A percentile compares a stretch with the other conserved stretches of the same genome.
phyloP scores from a whole-genome alignment of 2,329 filamentous ascomycete species.

The Tolypocladium tundrense region DNA sequence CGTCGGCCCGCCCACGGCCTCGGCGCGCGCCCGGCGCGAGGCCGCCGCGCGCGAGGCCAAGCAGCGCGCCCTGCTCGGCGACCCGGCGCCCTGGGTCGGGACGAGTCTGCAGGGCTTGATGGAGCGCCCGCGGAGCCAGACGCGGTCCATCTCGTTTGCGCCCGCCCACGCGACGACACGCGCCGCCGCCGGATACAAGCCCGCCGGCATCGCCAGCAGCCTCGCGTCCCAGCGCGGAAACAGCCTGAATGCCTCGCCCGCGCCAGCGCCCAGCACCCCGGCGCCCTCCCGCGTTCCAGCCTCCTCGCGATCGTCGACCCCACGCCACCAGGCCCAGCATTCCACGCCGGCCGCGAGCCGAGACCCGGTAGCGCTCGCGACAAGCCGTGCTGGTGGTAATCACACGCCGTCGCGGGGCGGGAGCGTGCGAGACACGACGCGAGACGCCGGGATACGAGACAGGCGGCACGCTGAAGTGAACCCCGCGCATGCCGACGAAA shows the following conservation, averaged over 20 bases:
- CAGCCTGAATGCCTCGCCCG: neutral
- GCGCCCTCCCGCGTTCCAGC: neutral
- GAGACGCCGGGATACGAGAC: neutral
- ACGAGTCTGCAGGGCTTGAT: conserved; percentile 31
- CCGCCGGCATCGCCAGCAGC: neutral
- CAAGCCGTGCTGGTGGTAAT: neutral
- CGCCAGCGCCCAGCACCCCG: neutral
- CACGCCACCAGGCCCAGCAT: neutral
- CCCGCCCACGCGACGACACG: neutral
- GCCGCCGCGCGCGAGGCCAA: conserved; percentile 10
- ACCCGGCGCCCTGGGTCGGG: conserved; percentile 13
- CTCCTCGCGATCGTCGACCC: neutral
- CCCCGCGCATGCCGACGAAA: neutral
- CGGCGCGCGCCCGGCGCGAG: conserved; percentile 12
- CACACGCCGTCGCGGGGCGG: neutral
- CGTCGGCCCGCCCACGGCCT: neutral
- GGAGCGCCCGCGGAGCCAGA: conserved; percentile 27
- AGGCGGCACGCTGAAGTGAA: neutral
- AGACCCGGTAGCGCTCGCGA: neutral
- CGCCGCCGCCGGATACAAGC: neutral
- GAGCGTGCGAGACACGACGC: neutral
- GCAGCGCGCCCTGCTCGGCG: conserved; percentile 12
- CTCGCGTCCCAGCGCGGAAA: neutral
- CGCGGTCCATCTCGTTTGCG: conserved; percentile 10
- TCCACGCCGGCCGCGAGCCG: neutral